Base-by-base conservation (phyloP, 768 basidiomycete species). In the Phylloporus arenicola region DNA sequence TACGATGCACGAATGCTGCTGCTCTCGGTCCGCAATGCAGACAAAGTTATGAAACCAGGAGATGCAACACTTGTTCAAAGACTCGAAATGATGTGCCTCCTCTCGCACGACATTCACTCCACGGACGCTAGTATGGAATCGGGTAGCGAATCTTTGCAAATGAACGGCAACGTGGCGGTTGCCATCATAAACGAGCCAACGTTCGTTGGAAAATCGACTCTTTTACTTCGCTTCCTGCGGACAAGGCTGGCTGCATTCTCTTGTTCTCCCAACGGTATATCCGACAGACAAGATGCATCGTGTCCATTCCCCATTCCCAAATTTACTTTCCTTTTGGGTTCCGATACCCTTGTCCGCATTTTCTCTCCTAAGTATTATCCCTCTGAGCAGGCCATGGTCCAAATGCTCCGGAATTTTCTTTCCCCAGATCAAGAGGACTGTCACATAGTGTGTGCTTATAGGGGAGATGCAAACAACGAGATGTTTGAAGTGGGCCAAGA, bases 141-240 rank as follows among this genome's bases (percentile, higher is more conserved):
- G 4, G 47, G 37, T 30, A 24, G 47, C 8, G 29, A 39, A 30
- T 38, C 47, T 6, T 45, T 35, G 37, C 46, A 54, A 27, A 55
- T 50, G 38, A 33, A 19, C 43, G 38, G 45, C 6, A 85, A 86
- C 50, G 73, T 87, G 31, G 92, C 89, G 0, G 78, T 95, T 7
- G 94, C 80, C 8, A 78, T 93, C 56, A 80, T 91, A 52, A 81
- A 92, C 64, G 89, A 92, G 60, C 91, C 93, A 11, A 90, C 85
- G 0, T 96, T 97, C 65, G 86, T 88, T 22, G 81, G 83, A 16
- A 97, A 97, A 69, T 84, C 88, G 13, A 67, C 64, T 11, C 68
- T 73, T 37, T 69, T 95, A 25, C 78, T 74, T 43, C 58, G 61
- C 7, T 84, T 78, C 60, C 72, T 89, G 35, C 67, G 58, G 39